Percentiles rank a stretch among this genome's conserved stretches.
These are phyloP conservation scores for Liquidambar formosana DNA, from an alignment of 164 flowering plant species.

Conservation along the genomic window DNA sequence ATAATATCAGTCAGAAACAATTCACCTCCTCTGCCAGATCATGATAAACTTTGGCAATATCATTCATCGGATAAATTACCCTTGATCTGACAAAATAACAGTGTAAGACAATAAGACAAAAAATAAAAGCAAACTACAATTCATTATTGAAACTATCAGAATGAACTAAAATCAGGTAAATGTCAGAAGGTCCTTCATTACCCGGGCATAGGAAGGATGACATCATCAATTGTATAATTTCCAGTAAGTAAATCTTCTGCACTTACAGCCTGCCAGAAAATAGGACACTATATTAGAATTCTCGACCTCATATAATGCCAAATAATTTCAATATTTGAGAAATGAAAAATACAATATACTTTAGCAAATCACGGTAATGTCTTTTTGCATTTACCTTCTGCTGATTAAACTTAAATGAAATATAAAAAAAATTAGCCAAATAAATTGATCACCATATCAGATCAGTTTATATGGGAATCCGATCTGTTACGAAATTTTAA, in stretches of 20 bases:
- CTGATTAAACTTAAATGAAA: too few species aligned
- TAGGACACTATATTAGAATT: slow-evolving; percentile 6
- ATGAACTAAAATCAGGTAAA: background rate
- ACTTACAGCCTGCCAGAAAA: slow-evolving; percentile 50
- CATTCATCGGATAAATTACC: slow-evolving; percentile 70
- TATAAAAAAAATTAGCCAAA: too few species aligned
- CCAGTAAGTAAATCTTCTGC: slow-evolving; percentile 64
- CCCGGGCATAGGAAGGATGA: slow-evolving; percentile 97
- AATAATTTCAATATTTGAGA: background rate
- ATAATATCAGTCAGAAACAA: background rate
- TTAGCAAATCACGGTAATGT: too few species aligned
- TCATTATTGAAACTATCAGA: background rate
- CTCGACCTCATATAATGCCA: background rate
- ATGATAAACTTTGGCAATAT: slow-evolving; percentile 71
- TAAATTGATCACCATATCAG: too few species aligned
- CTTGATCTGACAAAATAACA: slow-evolving; percentile 57
- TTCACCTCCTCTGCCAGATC: slow-evolving; percentile 81
- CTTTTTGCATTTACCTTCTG: too few species aligned
- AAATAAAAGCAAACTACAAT: background rate
- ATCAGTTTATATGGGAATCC: too few species aligned
- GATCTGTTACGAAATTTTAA: too few species aligned
- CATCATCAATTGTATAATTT: slow-evolving; percentile 63
- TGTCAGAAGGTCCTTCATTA: slow-evolving; percentile 23
- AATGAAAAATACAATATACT: background rate
- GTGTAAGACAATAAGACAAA: slow-evolving; percentile 3